Evolutionary conservation across 2,329 filamentous ascomycete species (phyloP).

Genomic region (Scedosporium dehoogii): DNA sequence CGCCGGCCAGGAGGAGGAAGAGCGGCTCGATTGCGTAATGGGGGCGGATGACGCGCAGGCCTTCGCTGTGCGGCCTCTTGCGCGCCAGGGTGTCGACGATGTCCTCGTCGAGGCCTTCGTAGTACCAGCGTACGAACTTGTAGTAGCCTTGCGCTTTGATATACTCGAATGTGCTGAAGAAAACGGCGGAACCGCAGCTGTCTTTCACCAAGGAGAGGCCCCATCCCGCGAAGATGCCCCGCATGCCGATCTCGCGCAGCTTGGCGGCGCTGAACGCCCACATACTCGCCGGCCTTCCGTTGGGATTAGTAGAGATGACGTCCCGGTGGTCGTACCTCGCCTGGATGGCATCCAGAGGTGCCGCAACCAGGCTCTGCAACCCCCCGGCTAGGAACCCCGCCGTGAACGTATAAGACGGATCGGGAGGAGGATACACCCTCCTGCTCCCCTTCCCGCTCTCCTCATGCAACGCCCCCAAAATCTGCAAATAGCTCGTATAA

Average conservation of each 20-base stretch:
- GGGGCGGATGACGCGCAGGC: conserved; percentile 49
- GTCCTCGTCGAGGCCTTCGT: conserved; percentile 46
- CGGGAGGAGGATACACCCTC: conserved; percentile 61
- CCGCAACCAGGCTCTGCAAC: conserved; percentile 62
- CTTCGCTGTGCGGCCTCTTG: conserved; percentile 21
- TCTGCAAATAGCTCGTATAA: conserved; percentile 67
- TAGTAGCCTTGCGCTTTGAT: conserved; percentile 66
- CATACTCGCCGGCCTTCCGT: conserved; percentile 48
- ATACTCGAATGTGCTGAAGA: conserved; percentile 69
- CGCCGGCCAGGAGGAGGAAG: conserved; percentile 60
- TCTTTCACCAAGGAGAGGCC: conserved; percentile 60
- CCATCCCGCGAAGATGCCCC: conserved; percentile 68
- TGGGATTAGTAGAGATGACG: conserved; percentile 23
- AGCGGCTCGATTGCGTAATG: conserved; percentile 67
- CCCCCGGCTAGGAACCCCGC: conserved; percentile 61
- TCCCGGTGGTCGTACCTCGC: conserved; percentile 56
- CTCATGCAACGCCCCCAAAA: conserved; percentile 55
- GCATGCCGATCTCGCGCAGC: conserved; percentile 59
- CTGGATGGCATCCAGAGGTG: conserved; percentile 66
- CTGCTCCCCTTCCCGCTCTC: conserved; percentile 47
- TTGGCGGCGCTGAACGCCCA: conserved; percentile 58
- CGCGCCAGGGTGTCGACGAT: conserved; percentile 35
- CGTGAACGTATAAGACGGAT: conserved; percentile 51
- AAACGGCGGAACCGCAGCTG: conserved; percentile 57
- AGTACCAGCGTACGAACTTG: conserved; percentile 60